Evolutionary conservation across 176 grass and related monocot species (phyloP).

Genomic region (Metroxylon sagu): DNA sequence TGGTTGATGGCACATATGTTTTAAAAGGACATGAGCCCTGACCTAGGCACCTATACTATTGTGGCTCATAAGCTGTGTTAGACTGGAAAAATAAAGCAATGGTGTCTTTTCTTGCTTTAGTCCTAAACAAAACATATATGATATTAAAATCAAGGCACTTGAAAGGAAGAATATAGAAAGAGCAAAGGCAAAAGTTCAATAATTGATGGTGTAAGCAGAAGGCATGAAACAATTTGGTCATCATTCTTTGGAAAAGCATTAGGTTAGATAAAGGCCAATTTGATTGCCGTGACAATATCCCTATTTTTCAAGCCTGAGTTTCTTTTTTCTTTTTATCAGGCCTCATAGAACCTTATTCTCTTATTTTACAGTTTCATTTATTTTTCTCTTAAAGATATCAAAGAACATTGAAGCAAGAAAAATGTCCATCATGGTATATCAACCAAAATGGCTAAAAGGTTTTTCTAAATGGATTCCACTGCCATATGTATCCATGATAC

Average conservation of each 20-base stretch:
- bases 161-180: conserved; percentile 39
- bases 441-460: no score
- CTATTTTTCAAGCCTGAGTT: no score
- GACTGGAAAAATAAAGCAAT: conserved; percentile 43
- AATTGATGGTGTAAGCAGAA: conserved; percentile 30
- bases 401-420: no score
- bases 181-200: conserved; percentile 35
- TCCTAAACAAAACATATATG: conserved; percentile 30
- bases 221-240: conserved; percentile 15
- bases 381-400: no score
- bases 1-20: conserved; percentile 68
- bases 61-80: conserved; percentile 50
- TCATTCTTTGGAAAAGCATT: conserved; percentile 5
- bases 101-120: conserved; percentile 58
- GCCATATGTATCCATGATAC: no score
- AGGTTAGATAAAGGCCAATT: conserved; percentile 1
- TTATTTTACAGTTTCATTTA: no score
- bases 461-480: no score
- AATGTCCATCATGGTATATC: no score
- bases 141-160: conserved; percentile 44
- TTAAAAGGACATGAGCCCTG: conserved; percentile 52
- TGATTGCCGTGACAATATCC: background rate
- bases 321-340: no score
- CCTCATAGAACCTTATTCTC: no score
- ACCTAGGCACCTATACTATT: conserved; percentile 62